These are phyloP conservation scores for Geranium incanum DNA, from an alignment of 441 rosid genomes.

Conservation along the genomic window DNA sequence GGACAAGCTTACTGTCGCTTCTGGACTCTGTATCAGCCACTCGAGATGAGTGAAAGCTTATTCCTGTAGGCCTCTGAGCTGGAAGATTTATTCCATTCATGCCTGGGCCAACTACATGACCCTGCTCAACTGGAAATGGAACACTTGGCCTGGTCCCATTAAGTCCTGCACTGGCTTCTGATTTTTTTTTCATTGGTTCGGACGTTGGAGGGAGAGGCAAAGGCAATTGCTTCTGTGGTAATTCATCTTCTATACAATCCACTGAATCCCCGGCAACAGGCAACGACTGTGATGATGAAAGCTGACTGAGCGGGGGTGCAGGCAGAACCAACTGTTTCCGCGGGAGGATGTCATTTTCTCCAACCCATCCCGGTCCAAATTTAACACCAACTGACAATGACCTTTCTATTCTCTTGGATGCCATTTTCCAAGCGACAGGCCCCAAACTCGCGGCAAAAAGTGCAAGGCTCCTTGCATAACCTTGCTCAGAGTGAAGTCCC, in stretches of 20 bases:
- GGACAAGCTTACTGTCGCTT: too few species aligned
- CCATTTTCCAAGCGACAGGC: slow-evolving; percentile 76
- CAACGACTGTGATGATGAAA: neutral
- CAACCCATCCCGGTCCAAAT: slow-evolving; percentile 98
- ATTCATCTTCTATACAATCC: too few species aligned
- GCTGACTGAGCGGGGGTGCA: neutral
- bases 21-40: too few species aligned
- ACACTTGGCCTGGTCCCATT: neutral
- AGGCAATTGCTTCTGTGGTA: too few species aligned
- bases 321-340: neutral
- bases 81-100: too few species aligned
- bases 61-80: too few species aligned
- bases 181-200: neutral
- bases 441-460: slow-evolving; percentile 89
- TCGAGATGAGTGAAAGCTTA: too few species aligned
- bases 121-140: neutral
- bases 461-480: slow-evolving; percentile 91
- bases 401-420: slow-evolving; percentile 69
- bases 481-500: slow-evolving; percentile 82
- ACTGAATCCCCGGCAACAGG: neutral
- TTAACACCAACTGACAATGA: slow-evolving; percentile 72
- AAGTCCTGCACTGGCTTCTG: neutral
- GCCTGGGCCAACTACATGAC: neutral
- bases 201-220: neutral
- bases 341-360: slow-evolving; percentile 86